phyloP scores from a whole-genome alignment of 768 basidiomycete genomes.

The Crassisporium funariophilum region DNA sequence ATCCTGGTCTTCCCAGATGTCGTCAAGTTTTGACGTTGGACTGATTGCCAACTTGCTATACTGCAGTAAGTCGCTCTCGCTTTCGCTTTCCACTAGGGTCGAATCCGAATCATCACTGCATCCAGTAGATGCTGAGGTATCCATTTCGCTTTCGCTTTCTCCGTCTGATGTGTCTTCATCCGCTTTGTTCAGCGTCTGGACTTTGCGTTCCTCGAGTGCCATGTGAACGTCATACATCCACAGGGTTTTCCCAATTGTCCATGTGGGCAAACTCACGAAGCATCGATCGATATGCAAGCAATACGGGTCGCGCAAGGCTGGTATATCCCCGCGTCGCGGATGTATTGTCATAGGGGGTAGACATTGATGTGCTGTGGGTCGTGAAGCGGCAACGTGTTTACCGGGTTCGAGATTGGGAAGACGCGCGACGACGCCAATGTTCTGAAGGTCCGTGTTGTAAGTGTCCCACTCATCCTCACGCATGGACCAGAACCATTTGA shows the following conservation, averaged over 20 bases:
- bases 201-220: slow-evolving; percentile 19
- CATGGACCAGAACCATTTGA: slow-evolving; percentile 64
- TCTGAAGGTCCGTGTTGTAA: slow-evolving; percentile 25
- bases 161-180: slow-evolving; percentile 26
- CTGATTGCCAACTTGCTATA: slow-evolving; percentile 13
- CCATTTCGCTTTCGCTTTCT: slow-evolving; percentile 36
- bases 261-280: slow-evolving; percentile 57
- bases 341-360: slow-evolving; percentile 44
- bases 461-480: slow-evolving; percentile 56
- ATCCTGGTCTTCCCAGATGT: neutral
- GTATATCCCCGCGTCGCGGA: slow-evolving; percentile 67
- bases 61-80: slow-evolving; percentile 31
- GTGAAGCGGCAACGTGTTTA: slow-evolving; percentile 12
- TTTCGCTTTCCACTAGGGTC: slow-evolving; percentile 58
- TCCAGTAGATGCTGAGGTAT: slow-evolving; percentile 33
- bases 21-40: slow-evolving; percentile 10
- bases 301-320: slow-evolving; percentile 59
- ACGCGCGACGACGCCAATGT: slow-evolving; percentile 4
- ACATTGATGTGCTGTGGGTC: slow-evolving; percentile 6
- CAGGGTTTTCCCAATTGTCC: slow-evolving; percentile 69
- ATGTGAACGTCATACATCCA: slow-evolving; percentile 63
- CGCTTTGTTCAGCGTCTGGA: slow-evolving; percentile 8
- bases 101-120: slow-evolving; percentile 55
- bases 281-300: slow-evolving; percentile 58
- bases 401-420: slow-evolving; percentile 4